A percentile compares a stretch with the other conserved stretches of the same genome.
phyloP scores from a whole-genome alignment of 345 rosid genomes.

The Arabis alpina region DNA sequence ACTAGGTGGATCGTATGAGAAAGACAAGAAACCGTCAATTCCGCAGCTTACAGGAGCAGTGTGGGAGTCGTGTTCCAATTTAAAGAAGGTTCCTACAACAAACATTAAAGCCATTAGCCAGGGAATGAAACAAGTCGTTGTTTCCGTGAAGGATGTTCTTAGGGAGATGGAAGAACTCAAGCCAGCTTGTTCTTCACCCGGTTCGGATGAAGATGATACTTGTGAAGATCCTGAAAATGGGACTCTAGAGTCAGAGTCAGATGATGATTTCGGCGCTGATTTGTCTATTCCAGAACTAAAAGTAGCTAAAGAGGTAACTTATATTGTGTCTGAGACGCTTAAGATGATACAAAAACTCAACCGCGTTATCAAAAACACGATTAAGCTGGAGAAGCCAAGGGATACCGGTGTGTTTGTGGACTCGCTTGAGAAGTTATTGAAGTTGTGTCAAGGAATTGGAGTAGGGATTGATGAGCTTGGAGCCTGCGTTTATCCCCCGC shows the following conservation, averaged over 20 bases:
- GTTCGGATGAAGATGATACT: slow-evolving; percentile 25
- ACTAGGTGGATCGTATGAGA: slow-evolving; percentile 50
- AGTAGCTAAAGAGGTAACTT: slow-evolving; percentile 55
- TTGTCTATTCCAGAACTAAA: slow-evolving; percentile 73
- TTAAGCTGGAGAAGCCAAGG: slow-evolving; percentile 62
- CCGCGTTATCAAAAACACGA: slow-evolving; percentile 55
- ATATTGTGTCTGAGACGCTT: slow-evolving; percentile 58
- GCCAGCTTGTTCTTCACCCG: no score
- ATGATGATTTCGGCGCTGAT: slow-evolving; percentile 64
- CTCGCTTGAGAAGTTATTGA: slow-evolving; percentile 69
- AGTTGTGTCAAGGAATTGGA: slow-evolving; percentile 60
- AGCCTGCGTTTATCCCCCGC: slow-evolving; percentile 83
- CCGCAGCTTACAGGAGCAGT: slow-evolving; percentile 74
- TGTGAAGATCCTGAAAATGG: slow-evolving; percentile 28
- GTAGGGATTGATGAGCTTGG: slow-evolving; percentile 74
- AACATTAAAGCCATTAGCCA: slow-evolving; percentile 77
- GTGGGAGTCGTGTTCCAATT: slow-evolving; percentile 80
- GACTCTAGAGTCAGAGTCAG: slow-evolving; percentile 29
- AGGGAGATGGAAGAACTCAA: slow-evolving; percentile 89
- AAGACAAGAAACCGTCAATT: slow-evolving; percentile 46
- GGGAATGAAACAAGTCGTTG: slow-evolving; percentile 74
- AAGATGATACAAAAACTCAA: slow-evolving; percentile 64
- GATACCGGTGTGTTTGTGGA: slow-evolving; percentile 54
- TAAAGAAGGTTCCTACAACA: slow-evolving; percentile 70
- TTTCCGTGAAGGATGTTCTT: slow-evolving; percentile 79